Percentiles rank a stretch among this genome's conserved stretches.
Evolutionary conservation across 2,329 filamentous ascomycete genomes (phyloP).

Genomic region (Geoglossum cookeanum): DNA sequence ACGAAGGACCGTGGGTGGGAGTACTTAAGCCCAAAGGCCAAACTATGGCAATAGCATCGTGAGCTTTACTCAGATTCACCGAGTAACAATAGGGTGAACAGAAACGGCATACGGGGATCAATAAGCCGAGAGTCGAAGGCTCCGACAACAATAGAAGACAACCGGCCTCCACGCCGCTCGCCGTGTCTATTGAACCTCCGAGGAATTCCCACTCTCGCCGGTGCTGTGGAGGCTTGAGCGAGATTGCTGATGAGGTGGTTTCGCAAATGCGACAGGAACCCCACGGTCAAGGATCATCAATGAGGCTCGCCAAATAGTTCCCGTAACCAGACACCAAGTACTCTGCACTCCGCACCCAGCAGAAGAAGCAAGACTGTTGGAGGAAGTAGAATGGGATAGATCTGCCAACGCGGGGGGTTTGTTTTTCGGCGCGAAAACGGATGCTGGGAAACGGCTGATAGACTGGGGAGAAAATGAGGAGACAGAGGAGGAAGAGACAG

Average conservation of each 20-base stretch:
- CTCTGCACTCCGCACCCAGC: too few relatives aligned
- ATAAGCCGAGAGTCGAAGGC: neutral
- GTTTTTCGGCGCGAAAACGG: too few relatives aligned
- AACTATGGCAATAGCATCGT: neutral
- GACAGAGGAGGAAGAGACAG: too few relatives aligned
- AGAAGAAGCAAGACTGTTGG: too few relatives aligned
- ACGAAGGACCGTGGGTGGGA: neutral
- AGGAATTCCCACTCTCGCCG: neutral
- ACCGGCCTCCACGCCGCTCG: neutral
- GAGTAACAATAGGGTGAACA: neutral
- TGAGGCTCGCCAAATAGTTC: neutral
- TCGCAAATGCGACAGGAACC: neutral
- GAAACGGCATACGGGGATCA: neutral
- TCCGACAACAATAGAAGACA: neutral
- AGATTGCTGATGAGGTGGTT: neutral
- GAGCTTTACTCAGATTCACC: neutral
- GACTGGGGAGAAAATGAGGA: too few relatives aligned
- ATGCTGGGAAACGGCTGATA: too few relatives aligned
- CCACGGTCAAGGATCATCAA: neutral
- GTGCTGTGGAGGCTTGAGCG: neutral
- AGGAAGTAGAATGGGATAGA: too few relatives aligned
- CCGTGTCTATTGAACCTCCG: conserved; percentile 1
- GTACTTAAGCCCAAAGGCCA: too few relatives aligned
- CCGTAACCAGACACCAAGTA: neutral
- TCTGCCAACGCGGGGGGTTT: too few relatives aligned